Evolutionary conservation across 495 filamentous ascomycete genomes (phyloP).

Genomic region (Acidomyces sp.): DNA sequence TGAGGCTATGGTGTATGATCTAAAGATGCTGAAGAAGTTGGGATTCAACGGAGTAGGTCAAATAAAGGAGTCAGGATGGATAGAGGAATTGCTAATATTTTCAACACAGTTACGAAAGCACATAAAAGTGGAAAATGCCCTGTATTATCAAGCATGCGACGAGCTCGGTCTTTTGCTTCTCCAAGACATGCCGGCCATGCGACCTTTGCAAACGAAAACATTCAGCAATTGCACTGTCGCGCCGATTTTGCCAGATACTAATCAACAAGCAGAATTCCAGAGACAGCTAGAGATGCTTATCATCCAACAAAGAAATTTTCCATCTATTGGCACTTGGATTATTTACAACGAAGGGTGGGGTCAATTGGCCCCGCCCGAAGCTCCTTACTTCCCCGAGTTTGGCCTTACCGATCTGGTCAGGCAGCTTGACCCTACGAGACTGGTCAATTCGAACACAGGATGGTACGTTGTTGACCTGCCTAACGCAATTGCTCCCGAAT

Average conservation of each 20-base stretch:
- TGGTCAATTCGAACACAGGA: conserved; percentile 46
- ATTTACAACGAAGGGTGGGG: conserved; percentile 67
- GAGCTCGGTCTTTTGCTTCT: conserved; percentile 49
- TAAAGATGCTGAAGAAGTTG: conserved; percentile 44
- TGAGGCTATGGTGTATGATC: conserved; percentile 54
- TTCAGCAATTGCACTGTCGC: conserved; percentile 13
- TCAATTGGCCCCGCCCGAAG: too few species aligned
- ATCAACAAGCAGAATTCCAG: conserved; percentile 45
- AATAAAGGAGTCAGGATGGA: too few species aligned
- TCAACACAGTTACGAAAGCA: too few species aligned
- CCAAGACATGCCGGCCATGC: conserved; percentile 55
- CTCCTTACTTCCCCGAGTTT: conserved; percentile 43
- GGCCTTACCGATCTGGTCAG: conserved; percentile 39
- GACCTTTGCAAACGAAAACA: conserved; percentile 19
- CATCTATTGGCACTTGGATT: conserved; percentile 45
- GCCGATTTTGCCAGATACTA: conserved; percentile 31
- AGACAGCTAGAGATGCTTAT: conserved; percentile 50
- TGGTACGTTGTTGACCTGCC: conserved; percentile 47
- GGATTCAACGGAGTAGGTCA: conserved; percentile 57
- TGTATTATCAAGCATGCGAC: conserved; percentile 57
- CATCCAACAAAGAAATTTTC: conserved; percentile 47
- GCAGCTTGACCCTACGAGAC: conserved; percentile 45
- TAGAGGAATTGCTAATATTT: too few species aligned
- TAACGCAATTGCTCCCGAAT: background rate
- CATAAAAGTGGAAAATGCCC: conserved; percentile 55